Evolutionary conservation across 1,284 basidiomycete genomes (phyloP), one percentile per base, ranked within the genome.

Genomic region (Meira nashicola): DNA sequence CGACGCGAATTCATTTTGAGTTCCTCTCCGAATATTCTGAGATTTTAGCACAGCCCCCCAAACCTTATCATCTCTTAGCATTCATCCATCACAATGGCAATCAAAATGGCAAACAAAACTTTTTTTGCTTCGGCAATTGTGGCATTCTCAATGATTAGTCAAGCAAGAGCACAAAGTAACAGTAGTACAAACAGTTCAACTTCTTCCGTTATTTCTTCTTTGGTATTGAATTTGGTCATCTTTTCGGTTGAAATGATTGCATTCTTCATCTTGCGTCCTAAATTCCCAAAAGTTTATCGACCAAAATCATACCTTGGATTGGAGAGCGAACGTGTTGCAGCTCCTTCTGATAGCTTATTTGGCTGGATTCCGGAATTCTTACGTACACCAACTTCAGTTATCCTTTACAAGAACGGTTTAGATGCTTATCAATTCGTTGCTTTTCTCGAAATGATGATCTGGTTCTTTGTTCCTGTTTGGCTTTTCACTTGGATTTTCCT

Each of bases 341-440:
- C 79, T 10, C 70, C 80, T 10, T 74, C 79, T 11, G 62, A 66
- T 17, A 69, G 70, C n/a, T 65, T 79, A 54, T 66, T 81, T 15
- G 71, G 72, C 39, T 81, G 80, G 79, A 70, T 81, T 33, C 71
- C 76, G 0, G 70, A 73, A 25, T 73, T 79, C 63, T 62, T 80
- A 59, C 66, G 69, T 39, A 74, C 67, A 8, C 74, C 73, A 43
- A 70, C 73, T 47, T 59, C 59, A 23, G 73, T 70, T 40, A 71
- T 78, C 53, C 70, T 80, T 50, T 58, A 67, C 21, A 76, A 86
- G 61, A 94, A 95, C 67, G 93, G 94, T 39, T 84, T 90, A 60
- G 94, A 98, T 76, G 89, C 92, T 37, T 98, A 94, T 82, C 87
- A 95, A 77, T 96, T 90, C 72, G 85, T 95, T 50, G 87, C 90